A percentile compares a stretch with the other conserved stretches of the same genome.
Evolutionary conservation across 208 protist genomes (phyloP).

Genomic region (Leishmania major): DNA sequence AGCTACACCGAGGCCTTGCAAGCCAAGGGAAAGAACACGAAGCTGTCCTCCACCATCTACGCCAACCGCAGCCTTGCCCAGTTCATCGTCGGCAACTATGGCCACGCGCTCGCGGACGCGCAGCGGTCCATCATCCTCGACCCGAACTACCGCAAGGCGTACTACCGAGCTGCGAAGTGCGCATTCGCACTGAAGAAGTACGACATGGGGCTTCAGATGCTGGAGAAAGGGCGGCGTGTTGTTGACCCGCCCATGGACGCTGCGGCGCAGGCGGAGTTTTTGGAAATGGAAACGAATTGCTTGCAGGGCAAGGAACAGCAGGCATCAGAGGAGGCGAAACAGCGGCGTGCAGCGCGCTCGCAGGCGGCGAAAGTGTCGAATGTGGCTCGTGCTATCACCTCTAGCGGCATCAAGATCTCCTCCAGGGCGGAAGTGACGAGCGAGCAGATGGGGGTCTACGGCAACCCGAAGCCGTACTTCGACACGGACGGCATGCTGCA

Average conservation of each 20-base stretch:
- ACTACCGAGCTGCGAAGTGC: conserved; percentile 84
- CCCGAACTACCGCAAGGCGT: conserved; percentile 83
- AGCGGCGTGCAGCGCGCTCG: conserved; percentile 33
- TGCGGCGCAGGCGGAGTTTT: conserved; percentile 48
- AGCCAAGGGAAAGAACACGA: conserved; percentile 73
- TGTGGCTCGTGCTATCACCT: conserved; percentile 67
- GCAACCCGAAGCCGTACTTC: conserved; percentile 78
- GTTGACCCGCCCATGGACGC: conserved; percentile 40
- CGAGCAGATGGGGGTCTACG: conserved; percentile 86
- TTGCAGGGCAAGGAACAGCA: conserved; percentile 25
- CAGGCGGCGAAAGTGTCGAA: conserved; percentile 67
- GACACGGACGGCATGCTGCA: conserved; percentile 74
- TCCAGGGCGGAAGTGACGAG: conserved; percentile 68
- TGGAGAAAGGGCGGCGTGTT: conserved; percentile 48
- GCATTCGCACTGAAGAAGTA: conserved; percentile 77
- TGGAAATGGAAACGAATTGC: conserved; percentile 53
- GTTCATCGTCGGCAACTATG: conserved; percentile 90
- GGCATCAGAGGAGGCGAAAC: conserved; percentile 39
- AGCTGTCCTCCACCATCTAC: conserved; percentile 75
- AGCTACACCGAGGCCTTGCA: conserved; percentile 89
- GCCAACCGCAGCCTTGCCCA: conserved; percentile 86
- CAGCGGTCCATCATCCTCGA: conserved; percentile 82
- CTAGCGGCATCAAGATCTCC: conserved; percentile 59
- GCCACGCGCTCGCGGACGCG: conserved; percentile 81
- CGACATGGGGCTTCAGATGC: conserved; percentile 65